Evolutionary conservation across 1,139 yeast genomes (phyloP).

Genomic region (Candida labiduridarum): DNA sequence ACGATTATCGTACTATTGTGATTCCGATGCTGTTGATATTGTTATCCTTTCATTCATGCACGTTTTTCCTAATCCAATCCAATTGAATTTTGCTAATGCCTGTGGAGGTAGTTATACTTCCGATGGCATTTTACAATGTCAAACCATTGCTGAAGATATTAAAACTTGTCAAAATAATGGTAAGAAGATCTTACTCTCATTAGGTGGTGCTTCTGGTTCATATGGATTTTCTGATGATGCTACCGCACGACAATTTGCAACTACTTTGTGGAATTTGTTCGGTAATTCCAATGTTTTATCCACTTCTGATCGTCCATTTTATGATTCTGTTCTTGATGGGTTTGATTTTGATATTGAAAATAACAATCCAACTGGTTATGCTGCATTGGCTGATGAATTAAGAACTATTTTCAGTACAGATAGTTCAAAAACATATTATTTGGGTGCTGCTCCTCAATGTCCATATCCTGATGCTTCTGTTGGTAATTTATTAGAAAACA

Average conservation of each 20-base stretch:
- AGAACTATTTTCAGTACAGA: constrained; percentile 59
- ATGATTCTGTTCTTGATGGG: constrained; percentile 48
- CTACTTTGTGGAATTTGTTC: constrained; percentile 79
- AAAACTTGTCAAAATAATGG: constrained; percentile 80
- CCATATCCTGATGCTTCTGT: constrained; percentile 87
- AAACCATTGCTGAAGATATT: constrained; percentile 72
- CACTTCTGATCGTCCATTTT: constrained; percentile 72
- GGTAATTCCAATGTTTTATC: constrained; percentile 62
- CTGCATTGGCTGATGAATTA: constrained; percentile 61
- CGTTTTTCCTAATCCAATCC: constrained; percentile 52
- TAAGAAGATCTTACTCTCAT: constrained; percentile 72
- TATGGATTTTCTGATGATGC: constrained; percentile 71
- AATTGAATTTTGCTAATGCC: constrained; percentile 71
- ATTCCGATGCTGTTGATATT: constrained; percentile 68
- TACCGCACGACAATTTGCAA: constrained; percentile 71
- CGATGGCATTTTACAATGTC: constrained; percentile 62
- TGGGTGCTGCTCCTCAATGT: constrained; percentile 96
- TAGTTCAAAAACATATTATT: constrained; percentile 63
- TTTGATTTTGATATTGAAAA: constrained; percentile 50
- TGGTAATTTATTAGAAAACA: constrained; percentile 63
- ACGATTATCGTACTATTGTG: constrained; percentile 67
- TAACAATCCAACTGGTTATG: constrained; percentile 54
- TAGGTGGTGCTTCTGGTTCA: constrained; percentile 85
- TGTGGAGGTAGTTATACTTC: constrained; percentile 52
- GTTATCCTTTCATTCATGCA: constrained; percentile 71